Conservation (phyloP, 768 basidiomycete genomes). For the Termitomyces bulborhizus region DNA sequence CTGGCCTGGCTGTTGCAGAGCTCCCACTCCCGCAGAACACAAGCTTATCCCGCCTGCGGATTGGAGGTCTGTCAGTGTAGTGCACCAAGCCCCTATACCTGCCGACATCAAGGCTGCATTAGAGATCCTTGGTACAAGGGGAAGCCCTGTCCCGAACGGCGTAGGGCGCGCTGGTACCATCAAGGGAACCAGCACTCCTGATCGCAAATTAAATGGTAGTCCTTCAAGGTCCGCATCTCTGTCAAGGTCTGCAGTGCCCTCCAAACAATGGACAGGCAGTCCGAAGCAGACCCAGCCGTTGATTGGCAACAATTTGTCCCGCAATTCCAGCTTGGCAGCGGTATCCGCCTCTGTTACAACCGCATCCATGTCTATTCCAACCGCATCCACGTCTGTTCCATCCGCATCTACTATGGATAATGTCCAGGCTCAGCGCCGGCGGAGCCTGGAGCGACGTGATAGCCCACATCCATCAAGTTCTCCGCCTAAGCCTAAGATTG, state of each 20-base stretch:
- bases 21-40: constrained; percentile 55
- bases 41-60: constrained; percentile 63
- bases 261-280: constrained; percentile 49
- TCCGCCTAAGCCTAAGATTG: constrained; percentile 54
- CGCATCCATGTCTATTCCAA: too few relatives aligned
- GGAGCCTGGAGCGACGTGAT: constrained; percentile 42
- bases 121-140: constrained; percentile 43
- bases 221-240: constrained; percentile 30
- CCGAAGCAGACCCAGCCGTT: constrained; percentile 39
- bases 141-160: constrained; percentile 23
- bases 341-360: background rate
- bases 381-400: constrained; percentile 38
- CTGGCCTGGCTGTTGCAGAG: constrained; percentile 88
- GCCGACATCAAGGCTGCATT: constrained; percentile 62
- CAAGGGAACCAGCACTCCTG: constrained; percentile 26
- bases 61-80: constrained; percentile 74
- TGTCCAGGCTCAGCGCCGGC: constrained; percentile 38
- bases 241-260: constrained; percentile 24
- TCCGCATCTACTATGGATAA: constrained; percentile 42
- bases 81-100: constrained; percentile 72
- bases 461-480: constrained; percentile 49
- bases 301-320: constrained; percentile 31
- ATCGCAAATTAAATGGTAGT: constrained; percentile 40
- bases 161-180: constrained; percentile 22
- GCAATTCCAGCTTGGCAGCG: constrained; percentile 32